Evolutionary conservation across 331 rosid genomes (phyloP).

Genomic region (Acacia pycnantha): DNA sequence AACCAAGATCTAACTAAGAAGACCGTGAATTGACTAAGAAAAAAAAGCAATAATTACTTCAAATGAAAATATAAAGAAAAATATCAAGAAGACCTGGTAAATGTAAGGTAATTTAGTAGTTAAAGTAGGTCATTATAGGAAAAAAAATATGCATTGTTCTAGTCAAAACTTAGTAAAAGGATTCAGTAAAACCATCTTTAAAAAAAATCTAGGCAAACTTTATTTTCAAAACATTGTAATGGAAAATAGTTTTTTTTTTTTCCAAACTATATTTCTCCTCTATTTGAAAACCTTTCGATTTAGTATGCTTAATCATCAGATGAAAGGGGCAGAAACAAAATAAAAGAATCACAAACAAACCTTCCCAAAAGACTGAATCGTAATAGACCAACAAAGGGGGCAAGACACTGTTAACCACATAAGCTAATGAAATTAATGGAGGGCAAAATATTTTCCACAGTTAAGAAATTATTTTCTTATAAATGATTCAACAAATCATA

Average conservation of each 20-base stretch:
- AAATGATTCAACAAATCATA: neutral
- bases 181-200: neutral
- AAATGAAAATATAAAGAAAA: neutral
- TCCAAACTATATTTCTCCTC: neutral
- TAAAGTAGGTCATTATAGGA: neutral
- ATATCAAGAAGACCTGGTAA: neutral
- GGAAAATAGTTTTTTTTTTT: neutral
- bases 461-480: neutral
- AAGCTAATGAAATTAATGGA: neutral
- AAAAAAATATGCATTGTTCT: neutral
- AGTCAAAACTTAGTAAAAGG: neutral
- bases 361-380: neutral
- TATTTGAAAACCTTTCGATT: neutral
- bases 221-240: neutral
- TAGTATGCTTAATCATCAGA: neutral
- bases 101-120: neutral
- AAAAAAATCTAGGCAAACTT: neutral
- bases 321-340: neutral
- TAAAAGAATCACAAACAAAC: neutral
- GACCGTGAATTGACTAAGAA: neutral
- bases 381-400: neutral
- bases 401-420: neutral
- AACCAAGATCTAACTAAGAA: conserved; percentile 5
- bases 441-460: neutral
- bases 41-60: neutral